phyloP scores from a whole-genome alignment of 176 grass and related monocot species.

The Oryza brachyantha region DNA sequence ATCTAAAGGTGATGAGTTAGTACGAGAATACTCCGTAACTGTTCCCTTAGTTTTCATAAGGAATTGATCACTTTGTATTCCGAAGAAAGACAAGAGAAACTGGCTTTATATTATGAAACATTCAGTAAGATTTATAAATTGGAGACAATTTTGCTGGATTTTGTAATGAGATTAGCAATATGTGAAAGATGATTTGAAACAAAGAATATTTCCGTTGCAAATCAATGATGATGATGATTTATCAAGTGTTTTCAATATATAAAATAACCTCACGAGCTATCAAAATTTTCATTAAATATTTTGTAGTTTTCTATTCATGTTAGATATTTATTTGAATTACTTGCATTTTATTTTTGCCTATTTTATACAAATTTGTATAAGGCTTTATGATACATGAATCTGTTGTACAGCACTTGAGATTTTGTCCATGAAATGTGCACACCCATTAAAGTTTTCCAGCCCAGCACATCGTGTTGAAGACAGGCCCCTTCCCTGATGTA shows the following conservation, averaged over 20 bases:
- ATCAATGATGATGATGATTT: not conserved
- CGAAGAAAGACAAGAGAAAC: not conserved
- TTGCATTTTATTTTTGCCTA: not conserved
- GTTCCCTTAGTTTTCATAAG: not conserved
- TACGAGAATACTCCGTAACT: not conserved
- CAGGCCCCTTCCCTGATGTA: not conserved
- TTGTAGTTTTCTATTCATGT: no score
- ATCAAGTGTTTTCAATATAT: not conserved
- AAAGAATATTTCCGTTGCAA: not conserved
- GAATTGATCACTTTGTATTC: not conserved
- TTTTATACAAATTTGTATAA: not conserved
- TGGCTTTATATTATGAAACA: not conserved
- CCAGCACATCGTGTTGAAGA: not conserved
- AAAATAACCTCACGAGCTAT: no score
- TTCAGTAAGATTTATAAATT: not conserved
- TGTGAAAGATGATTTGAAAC: not conserved
- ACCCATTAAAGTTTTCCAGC: not conserved
- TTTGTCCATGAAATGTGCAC: not conserved
- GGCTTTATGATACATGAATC: not conserved
- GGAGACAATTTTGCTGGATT: not conserved
- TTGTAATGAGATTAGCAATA: not conserved
- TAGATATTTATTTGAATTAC: not conserved
- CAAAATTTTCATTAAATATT: no score
- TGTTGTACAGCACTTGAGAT: not conserved
- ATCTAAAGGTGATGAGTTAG: not conserved